Evolutionary conservation across 2,329 filamentous ascomycete genomes (phyloP).

Genomic region (Cordyceps militaris): DNA sequence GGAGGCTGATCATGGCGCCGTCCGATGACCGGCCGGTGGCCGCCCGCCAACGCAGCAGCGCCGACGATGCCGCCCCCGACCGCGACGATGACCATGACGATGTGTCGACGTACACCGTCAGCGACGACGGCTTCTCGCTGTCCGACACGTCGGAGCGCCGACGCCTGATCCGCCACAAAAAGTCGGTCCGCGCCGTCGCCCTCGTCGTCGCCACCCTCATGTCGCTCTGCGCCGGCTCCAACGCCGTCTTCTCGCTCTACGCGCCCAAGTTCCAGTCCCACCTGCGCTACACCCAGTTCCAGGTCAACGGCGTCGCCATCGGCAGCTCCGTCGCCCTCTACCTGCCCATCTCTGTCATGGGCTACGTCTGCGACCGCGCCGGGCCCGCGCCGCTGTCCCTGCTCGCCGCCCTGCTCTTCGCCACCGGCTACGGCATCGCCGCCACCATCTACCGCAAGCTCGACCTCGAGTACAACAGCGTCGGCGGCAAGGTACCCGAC

Average conservation of each 20-base stretch:
- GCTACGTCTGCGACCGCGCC: conserved; percentile 84
- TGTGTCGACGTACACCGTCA: conserved; percentile 11
- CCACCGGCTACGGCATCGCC: conserved; percentile 73
- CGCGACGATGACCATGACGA: conserved; percentile 8
- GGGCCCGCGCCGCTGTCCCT: conserved; percentile 73
- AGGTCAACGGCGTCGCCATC: conserved; percentile 86
- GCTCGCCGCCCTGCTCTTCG: conserved; percentile 66
- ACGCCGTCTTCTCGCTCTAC: conserved; percentile 91
- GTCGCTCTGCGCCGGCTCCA: conserved; percentile 77
- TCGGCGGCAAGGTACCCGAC: conserved; percentile 24
- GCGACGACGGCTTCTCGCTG: conserved; percentile 2
- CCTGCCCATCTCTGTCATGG: conserved; percentile 81
- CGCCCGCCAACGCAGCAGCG: conserved; percentile 1
- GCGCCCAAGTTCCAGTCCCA: conserved; percentile 82
- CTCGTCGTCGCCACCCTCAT: conserved; percentile 49
- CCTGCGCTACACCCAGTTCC: conserved; percentile 81
- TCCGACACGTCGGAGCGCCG: conserved; percentile 15
- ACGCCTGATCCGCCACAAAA: conserved; percentile 23
- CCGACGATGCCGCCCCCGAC: conserved; percentile 4
- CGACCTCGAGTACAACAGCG: conserved; percentile 39
- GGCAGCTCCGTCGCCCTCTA: conserved; percentile 85
- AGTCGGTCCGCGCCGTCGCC: conserved; percentile 37
- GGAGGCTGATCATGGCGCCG: conserved; percentile 1
- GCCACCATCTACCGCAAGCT: conserved; percentile 62
- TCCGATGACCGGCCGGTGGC: conserved; percentile 2